phyloP scores from a whole-genome alignment of 1,139 yeast genomes.

The Pichia terricola region DNA sequence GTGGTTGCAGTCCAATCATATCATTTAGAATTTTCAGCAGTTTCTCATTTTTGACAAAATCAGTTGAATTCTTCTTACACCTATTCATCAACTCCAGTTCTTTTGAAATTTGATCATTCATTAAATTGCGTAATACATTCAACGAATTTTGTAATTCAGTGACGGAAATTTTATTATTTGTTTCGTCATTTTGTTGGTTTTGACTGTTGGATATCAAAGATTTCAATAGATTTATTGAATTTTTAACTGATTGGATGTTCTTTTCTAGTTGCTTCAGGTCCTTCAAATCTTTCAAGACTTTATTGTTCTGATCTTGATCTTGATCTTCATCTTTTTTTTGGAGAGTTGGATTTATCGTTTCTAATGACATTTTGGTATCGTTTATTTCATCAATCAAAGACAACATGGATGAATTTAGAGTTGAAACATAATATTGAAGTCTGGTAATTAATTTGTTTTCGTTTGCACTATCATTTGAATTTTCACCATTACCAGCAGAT shows the following conservation, averaged over 20 bases:
- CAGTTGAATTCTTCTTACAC: conserved; percentile 19
- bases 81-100: conserved; percentile 13
- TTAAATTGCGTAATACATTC: conserved; percentile 32
- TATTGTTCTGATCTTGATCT: neutral
- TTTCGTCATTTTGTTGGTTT: conserved; percentile 7
- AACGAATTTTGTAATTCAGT: conserved; percentile 34
- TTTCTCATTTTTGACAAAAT: conserved; percentile 7
- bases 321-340: conserved; percentile 2
- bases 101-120: conserved; percentile 30
- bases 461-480: conserved; percentile 2
- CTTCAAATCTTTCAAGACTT: conserved; percentile 30
- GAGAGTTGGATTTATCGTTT: conserved; percentile 11
- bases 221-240: conserved; percentile 35
- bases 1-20: conserved; percentile 38
- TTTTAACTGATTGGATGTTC: conserved; percentile 37
- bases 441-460: conserved; percentile 36
- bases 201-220: conserved; percentile 26
- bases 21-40: conserved; percentile 13
- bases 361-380: conserved; percentile 25
- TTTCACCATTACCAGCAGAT: conserved; percentile 3
- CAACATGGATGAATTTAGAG: conserved; percentile 47
- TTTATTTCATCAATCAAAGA: conserved; percentile 43
- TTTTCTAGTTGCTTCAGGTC: conserved; percentile 35
- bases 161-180: conserved; percentile 10
- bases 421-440: conserved; percentile 54